Conservation (phyloP, 768 basidiomycete genomes). For the Tulasnella sp. region DNA sequence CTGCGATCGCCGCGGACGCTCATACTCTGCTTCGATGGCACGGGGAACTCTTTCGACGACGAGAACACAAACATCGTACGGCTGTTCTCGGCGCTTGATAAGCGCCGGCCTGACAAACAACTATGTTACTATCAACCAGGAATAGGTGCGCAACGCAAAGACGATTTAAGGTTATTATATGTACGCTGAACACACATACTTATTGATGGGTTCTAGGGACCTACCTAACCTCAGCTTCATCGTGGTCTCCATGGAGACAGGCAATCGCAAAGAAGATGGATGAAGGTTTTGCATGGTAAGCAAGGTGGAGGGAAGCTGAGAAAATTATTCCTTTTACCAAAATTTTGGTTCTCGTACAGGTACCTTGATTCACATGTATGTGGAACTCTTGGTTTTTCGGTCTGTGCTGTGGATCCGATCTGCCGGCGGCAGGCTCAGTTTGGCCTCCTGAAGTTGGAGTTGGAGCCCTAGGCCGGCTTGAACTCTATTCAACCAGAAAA, state of each 20-base stretch:
- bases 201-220: background rate
- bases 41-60: constrained; percentile 14
- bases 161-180: background rate
- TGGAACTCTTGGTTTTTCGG: background rate
- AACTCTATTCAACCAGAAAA: too few relatives aligned
- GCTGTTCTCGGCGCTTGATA: constrained; percentile 17
- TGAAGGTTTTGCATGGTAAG: constrained; percentile 11
- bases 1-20: background rate
- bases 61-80: constrained; percentile 43
- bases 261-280: constrained; percentile 1
- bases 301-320: background rate
- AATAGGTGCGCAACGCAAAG: background rate
- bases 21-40: constrained; percentile 18
- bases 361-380: constrained; percentile 48
- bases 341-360: constrained; percentile 28
- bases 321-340: background rate
- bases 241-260: background rate
- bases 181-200: constrained; percentile 22
- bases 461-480: too few relatives aligned
- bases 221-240: background rate
- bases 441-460: too few relatives aligned
- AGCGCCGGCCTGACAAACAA: constrained; percentile 44
- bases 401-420: background rate
- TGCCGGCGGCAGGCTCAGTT: background rate
- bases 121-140: constrained; percentile 65